Percentiles rank a stretch among this genome's conserved stretches.
Evolutionary conservation across 1,284 basidiomycete genomes (phyloP).

Genomic region (Cryptococcus sp.): DNA sequence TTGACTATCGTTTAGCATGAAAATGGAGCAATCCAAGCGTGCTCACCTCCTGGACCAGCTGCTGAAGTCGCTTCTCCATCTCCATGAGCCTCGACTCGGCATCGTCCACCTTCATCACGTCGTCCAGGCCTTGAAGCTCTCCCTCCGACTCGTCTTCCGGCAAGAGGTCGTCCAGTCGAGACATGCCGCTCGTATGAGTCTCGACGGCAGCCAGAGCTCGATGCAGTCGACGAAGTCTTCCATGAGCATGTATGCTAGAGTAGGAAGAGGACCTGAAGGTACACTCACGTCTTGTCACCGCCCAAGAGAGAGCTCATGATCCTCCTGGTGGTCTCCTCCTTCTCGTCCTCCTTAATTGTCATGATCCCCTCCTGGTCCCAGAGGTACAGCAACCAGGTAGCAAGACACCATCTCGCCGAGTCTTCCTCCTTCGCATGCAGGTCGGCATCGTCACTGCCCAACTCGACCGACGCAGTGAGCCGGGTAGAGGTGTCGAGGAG

Average conservation of each 20-base stretch:
- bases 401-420: constrained; percentile 7
- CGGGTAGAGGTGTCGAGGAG: constrained; percentile 31
- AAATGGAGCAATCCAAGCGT: too few relatives aligned
- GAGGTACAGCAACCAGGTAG: constrained; percentile 6
- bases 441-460: not conserved
- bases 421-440: not conserved
- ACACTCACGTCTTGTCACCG: constrained; percentile 6
- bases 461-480: not conserved
- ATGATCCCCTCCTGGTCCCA: constrained; percentile 2
- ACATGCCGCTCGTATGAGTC: not conserved
- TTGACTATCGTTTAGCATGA: too few relatives aligned
- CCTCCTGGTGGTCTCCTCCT: not conserved
- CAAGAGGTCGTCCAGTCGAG: not conserved
- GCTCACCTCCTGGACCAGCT: constrained; percentile 10
- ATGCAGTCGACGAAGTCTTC: not conserved
- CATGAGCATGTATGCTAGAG: not conserved
- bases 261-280: not conserved
- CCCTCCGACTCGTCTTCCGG: not conserved
- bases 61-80: constrained; percentile 17
- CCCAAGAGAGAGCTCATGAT: not conserved
- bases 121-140: constrained; percentile 6
- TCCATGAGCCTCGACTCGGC: constrained; percentile 6
- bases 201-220: not conserved
- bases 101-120: constrained; percentile 3
- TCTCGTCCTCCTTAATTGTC: constrained; percentile 3